Conservation (phyloP, 768 basidiomycete species). For the Macrolepiota fuliginosa region DNA sequence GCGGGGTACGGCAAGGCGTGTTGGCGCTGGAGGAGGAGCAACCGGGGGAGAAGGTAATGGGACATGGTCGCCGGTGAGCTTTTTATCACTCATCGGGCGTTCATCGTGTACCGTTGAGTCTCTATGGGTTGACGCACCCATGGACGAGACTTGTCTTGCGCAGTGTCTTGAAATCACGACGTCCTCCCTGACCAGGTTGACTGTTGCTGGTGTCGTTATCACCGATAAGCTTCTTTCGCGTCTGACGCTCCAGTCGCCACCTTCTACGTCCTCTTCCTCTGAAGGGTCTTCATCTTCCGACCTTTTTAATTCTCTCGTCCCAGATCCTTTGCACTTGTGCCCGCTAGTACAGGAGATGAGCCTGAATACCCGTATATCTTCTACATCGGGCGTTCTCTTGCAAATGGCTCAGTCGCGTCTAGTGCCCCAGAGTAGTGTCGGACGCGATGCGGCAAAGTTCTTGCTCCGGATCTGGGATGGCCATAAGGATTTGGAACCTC, state of each 20-base stretch:
- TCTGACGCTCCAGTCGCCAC: conserved; percentile 15
- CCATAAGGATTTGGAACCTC: conserved; percentile 7
- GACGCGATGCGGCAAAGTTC: neutral
- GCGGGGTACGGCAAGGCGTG: conserved; percentile 11
- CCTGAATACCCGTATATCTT: conserved; percentile 21
- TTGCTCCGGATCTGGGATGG: conserved; percentile 11
- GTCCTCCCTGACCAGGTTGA: conserved; percentile 23
- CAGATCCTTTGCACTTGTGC: conserved; percentile 12
- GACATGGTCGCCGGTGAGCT: conserved; percentile 25
- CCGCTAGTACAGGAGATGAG: conserved; percentile 22
- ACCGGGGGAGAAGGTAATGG: conserved; percentile 8
- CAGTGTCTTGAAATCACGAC: conserved; percentile 23
- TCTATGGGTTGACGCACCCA: conserved; percentile 25
- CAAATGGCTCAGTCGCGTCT: conserved; percentile 24
- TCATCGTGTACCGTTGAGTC: conserved; percentile 28
- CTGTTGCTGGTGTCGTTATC: conserved; percentile 22
- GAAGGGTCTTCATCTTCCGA: neutral
- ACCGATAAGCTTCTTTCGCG: conserved; percentile 22
- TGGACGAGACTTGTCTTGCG: conserved; percentile 25
- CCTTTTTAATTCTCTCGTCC: neutral
- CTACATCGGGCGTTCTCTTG: conserved; percentile 18
- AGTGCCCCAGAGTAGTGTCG: neutral
- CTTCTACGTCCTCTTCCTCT: neutral
- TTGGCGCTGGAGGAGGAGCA: conserved; percentile 14
- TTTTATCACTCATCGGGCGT: conserved; percentile 26